Evolutionary conservation across 2,329 filamentous ascomycete species (phyloP), one percentile per base, ranked within the genome.

Genomic region (Blastomyces silverae): DNA sequence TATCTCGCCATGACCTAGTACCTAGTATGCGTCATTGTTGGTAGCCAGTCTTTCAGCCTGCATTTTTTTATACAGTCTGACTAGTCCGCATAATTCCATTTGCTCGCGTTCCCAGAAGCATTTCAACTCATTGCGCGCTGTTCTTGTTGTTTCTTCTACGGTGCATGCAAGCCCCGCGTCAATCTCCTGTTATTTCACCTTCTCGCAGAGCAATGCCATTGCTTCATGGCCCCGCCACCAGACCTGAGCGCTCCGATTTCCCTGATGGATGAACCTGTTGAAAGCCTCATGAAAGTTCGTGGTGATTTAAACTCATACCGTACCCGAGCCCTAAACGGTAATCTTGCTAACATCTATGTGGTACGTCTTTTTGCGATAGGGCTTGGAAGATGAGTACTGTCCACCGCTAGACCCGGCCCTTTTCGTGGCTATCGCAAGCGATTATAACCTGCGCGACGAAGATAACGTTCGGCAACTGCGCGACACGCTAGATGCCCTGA

Each of bases 401-500:
- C 84, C 89, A 31, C 84, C 88, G 22, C 77, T 97, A 52, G 92
- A 97, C 69, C 85, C 91, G 68, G 84, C 90, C 0, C 82, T 93
- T 15, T 84, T 97, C 65, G 83, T 88, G 63, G 88, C 91, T 3
- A 89, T 97, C 61, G 80, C 86, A 5, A 85, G 80, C 62, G 93
- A 97, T 72, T 90, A 86, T 75, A 84, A 92, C 70, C 78, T 92
- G 22, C 73, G 77, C 2, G 55, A 68, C 37, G 75, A 85, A 28
- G 70, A 77, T 0, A 79, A 87, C 53, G 79, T 87, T 42, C 72
- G 82, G 2, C 77, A 80, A 11, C 85, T 87, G 2, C 83, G 83
- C 39, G 73, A 78, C n/a, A 81, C 83, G 0, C 80, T 97, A 0
- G 81, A 89, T n/a, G 75, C 78, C 0, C 77, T 97, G 17, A 89